Percentiles rank a stretch among this genome's conserved stretches.
Conservation (phyloP, 164 flowering plant species). For the Litsea cubeba region DNA sequence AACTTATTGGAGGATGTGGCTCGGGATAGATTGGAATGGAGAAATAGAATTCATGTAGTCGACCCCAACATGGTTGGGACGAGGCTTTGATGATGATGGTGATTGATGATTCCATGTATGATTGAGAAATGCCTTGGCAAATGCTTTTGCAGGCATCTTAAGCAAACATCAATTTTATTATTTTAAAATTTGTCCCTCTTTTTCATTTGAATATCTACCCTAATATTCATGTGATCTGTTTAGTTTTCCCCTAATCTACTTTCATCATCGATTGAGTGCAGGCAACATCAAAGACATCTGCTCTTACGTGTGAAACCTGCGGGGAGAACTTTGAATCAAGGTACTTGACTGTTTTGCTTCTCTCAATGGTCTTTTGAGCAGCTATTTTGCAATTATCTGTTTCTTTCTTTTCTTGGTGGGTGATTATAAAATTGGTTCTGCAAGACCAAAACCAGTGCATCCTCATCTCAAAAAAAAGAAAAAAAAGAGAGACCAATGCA, state of each 20-base stretch:
- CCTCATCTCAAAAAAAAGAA: too few relatives aligned
- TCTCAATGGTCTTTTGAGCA: background rate
- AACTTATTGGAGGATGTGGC: too few relatives aligned
- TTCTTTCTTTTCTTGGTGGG: background rate
- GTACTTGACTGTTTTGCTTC: slow-evolving; percentile 24
- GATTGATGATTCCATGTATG: too few relatives aligned
- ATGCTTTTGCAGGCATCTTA: background rate
- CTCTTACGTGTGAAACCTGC: slow-evolving; percentile 61
- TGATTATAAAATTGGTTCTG: too few relatives aligned
- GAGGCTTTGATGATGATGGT: too few relatives aligned
- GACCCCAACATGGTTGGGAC: too few relatives aligned
- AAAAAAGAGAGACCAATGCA: too few relatives aligned
- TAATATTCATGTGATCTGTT: background rate
- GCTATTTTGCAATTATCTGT: background rate
- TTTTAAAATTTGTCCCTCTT: background rate
- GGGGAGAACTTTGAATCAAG: slow-evolving; percentile 79
- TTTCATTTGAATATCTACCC: background rate
- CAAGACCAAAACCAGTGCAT: too few relatives aligned
- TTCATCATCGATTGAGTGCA: slow-evolving; percentile 15
- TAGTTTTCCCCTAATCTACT: background rate
- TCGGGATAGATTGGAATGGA: too few relatives aligned
- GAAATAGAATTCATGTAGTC: too few relatives aligned
- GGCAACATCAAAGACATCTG: slow-evolving; percentile 40
- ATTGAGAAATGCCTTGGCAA: background rate
- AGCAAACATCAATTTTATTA: background rate